Conservation (phyloP, 495 filamentous ascomycete species). For the Penicillium maclennaniae region DNA sequence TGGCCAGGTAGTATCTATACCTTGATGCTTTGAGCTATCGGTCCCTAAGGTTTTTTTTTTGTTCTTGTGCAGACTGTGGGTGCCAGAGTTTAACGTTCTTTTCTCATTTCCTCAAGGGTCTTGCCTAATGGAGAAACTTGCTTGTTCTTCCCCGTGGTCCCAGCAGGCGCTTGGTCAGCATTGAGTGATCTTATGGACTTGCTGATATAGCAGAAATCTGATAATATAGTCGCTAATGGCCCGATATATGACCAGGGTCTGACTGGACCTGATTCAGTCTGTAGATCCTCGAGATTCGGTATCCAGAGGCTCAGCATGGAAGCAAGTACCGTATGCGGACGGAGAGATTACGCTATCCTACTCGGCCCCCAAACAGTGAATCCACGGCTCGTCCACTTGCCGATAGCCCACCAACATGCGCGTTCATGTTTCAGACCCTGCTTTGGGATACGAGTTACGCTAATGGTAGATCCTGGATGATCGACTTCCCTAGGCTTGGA, state of each 20-base stretch:
- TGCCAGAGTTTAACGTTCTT: constrained; percentile 1
- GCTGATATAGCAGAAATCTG: too few relatives aligned
- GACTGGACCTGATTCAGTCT: too few relatives aligned
- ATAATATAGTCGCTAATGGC: too few relatives aligned
- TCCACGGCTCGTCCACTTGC: constrained; percentile 4
- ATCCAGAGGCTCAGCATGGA: too few relatives aligned
- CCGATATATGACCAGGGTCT: too few relatives aligned
- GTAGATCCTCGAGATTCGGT: too few relatives aligned
- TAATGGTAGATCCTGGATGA: constrained; percentile 27
- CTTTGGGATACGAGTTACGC: constrained; percentile 3
- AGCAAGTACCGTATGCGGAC: too few relatives aligned
- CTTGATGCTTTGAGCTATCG: too few relatives aligned
- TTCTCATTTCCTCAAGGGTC: constrained; percentile 4
- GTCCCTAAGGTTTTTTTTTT: too few relatives aligned
- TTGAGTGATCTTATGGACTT: not conserved
- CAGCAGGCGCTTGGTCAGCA: not conserved
- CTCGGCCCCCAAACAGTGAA: not conserved
- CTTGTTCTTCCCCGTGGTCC: not conserved
- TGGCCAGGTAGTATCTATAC: too few relatives aligned
- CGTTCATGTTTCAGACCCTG: constrained; percentile 14
- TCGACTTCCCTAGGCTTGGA: constrained; percentile 1
- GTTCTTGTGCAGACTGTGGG: not conserved
- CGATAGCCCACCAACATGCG: not conserved
- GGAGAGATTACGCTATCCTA: too few relatives aligned
- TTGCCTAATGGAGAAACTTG: constrained; percentile 6